Percentiles rank a stretch among this genome's conserved stretches.
Conservation (phyloP, 1,284 basidiomycete species). For the Rhodotorula sp. region DNA sequence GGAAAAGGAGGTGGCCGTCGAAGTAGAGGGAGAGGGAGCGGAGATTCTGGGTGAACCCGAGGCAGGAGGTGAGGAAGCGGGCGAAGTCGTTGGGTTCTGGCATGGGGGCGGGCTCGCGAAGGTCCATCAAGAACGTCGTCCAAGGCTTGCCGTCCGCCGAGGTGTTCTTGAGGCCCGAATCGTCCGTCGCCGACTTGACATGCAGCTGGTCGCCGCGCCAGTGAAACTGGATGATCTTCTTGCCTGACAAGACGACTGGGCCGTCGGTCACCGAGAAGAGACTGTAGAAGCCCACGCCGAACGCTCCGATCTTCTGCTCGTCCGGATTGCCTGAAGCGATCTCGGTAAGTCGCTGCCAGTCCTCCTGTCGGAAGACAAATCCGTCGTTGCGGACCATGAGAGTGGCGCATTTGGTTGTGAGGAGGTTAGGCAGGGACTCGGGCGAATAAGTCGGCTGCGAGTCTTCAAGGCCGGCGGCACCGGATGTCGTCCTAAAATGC, state of each 20-base stretch:
- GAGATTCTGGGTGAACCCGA: conserved; percentile 89
- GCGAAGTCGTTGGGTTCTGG: conserved; percentile 59
- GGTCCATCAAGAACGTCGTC: conserved; percentile 88
- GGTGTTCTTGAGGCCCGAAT: conserved; percentile 20
- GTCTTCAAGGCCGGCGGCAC: conserved; percentile 2
- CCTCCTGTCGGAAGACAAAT: conserved; percentile 71
- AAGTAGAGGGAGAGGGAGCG: conserved; percentile 59
- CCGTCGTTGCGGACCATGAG: conserved; percentile 83
- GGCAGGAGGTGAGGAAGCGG: conserved; percentile 74
- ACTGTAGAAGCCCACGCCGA: conserved; percentile 63
- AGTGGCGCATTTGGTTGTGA: conserved; percentile 48
- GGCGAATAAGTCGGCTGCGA: conserved; percentile 60
- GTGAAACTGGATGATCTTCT: conserved; percentile 80
- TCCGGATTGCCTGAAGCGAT: conserved; percentile 77
- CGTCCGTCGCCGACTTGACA: conserved; percentile 35
- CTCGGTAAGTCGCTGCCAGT: conserved; percentile 80
- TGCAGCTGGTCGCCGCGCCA: conserved; percentile 74
- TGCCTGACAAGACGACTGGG: conserved; percentile 86
- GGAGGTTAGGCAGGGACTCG: conserved; percentile 24
- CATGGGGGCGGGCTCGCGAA: conserved; percentile 79
- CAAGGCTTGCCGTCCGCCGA: conserved; percentile 57
- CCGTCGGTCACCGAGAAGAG: conserved; percentile 39
- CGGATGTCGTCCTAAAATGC: conserved; percentile 41
- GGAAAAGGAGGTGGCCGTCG: conserved; percentile 60
- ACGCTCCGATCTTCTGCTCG: conserved; percentile 80